Percentiles rank a stretch among this genome's conserved stretches.
These are phyloP conservation scores for Barnettozyma populi DNA, from an alignment of 805 yeast species.

Conservation along the genomic window DNA sequence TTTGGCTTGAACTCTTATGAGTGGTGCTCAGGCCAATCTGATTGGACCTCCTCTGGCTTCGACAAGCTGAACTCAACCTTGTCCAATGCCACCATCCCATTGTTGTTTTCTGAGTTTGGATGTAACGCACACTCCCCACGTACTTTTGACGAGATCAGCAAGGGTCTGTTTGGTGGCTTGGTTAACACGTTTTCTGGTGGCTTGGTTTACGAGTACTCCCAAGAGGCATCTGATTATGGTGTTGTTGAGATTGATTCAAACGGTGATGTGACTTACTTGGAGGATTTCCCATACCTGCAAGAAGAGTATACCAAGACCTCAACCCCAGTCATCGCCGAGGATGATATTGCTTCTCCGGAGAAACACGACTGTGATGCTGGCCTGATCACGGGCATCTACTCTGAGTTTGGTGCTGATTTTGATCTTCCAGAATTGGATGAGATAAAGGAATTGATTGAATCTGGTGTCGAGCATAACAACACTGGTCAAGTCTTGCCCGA, in stretches of 20 bases:
- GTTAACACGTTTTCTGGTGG: slow-evolving; percentile 76
- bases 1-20: slow-evolving; percentile 92
- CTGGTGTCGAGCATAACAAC: slow-evolving; percentile 43
- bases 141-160: slow-evolving; percentile 73
- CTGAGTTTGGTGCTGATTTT: slow-evolving; percentile 42
- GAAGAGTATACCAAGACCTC: slow-evolving; percentile 33
- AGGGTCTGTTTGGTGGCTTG: slow-evolving; percentile 65
- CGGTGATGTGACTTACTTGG: slow-evolving; percentile 34
- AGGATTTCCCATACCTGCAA: slow-evolving; percentile 49
- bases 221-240: slow-evolving; percentile 76
- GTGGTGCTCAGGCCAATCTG: slow-evolving; percentile 81
- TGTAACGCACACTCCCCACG: slow-evolving; percentile 77
- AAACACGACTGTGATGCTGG: slow-evolving; percentile 37
- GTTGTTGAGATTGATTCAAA: slow-evolving; percentile 50
- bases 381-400: slow-evolving; percentile 30
- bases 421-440: slow-evolving; percentile 43
- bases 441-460: slow-evolving; percentile 36
- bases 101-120: slow-evolving; percentile 75
- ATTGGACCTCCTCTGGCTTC: slow-evolving; percentile 70
- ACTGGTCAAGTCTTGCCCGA: slow-evolving; percentile 39
- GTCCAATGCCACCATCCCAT: slow-evolving; percentile 56
- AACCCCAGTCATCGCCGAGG: slow-evolving; percentile 34
- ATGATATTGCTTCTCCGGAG: slow-evolving; percentile 28
- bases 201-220: slow-evolving; percentile 83
- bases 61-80: slow-evolving; percentile 50